Evolutionary conservation across 306 rosid genomes (phyloP).

Genomic region (Lathyrus sativus): DNA sequence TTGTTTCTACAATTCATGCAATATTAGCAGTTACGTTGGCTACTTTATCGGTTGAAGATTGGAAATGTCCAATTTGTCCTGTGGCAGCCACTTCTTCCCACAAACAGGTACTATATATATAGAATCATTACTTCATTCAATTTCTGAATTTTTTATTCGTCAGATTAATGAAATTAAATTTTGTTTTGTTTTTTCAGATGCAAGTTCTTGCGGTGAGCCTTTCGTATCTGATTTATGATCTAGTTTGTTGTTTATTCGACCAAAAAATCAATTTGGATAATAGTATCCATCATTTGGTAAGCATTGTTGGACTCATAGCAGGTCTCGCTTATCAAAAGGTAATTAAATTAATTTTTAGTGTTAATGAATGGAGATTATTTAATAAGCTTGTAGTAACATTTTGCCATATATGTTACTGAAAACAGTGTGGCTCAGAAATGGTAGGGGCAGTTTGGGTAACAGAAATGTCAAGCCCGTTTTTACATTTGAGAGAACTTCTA

Average conservation of each 20-base stretch:
- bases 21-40: conserved; percentile 64
- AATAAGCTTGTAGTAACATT: neutral
- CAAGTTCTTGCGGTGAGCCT: conserved; percentile 60
- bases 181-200: conserved; percentile 49
- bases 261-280: conserved; percentile 60
- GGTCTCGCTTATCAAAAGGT: conserved; percentile 78
- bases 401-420: neutral
- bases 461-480: conserved; percentile 88
- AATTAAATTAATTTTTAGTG: neutral
- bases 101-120: conserved; percentile 47
- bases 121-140: neutral
- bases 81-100: conserved; percentile 59
- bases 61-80: conserved; percentile 78
- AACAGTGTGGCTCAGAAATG: conserved; percentile 81
- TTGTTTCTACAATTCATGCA: conserved; percentile 77
- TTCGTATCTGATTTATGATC: conserved; percentile 77
- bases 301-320: conserved; percentile 73
- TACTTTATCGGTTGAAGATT: conserved; percentile 62
- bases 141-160: neutral
- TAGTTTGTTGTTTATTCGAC: conserved; percentile 68
- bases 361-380: neutral
- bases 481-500: conserved; percentile 76
- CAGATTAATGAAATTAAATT: neutral
- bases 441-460: conserved; percentile 76
- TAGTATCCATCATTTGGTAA: conserved; percentile 71